Base-by-base conservation (phyloP, 129 eudicot species). In the Heracleum sosnowskyi region DNA sequence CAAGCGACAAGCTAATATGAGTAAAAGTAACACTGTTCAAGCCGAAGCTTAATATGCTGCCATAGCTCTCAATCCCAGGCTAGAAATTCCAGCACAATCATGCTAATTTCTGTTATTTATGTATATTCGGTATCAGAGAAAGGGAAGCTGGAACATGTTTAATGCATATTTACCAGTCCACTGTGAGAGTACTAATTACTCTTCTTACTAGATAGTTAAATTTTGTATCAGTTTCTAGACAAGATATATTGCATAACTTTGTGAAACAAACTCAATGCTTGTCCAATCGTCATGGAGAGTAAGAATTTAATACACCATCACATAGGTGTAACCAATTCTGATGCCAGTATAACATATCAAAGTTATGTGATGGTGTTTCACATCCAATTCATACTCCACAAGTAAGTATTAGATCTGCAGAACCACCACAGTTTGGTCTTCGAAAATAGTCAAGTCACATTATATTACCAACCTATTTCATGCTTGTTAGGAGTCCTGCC, bases 1-100 rank as follows among this genome's bases (percentile, higher is more conserved):
- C 72, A 83, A 86, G 34, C 89, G 92, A 16, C 77, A 74, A 34
- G 77, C 76, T 22, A 89, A 93, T 46, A 74, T 80, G 64, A 74
- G 82, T n/a, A 69, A 80, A 44, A 82, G 84, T 20, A 86, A 76
- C 66, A 73, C 86, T 64, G 78, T 78, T 79, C 87, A 84, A 80
- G 85, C 87, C 37, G 79, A 83, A 76, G 90, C 79, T 80, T 84
- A 26, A 86, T 60, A 80, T 22, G 60, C 33, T 41, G 11, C 36
- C 49, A 71, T 4, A 36, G 20, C 13, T 20, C 44, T 8, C 13
- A 36, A 36, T 6, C 74, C 74, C 4, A 34, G 42, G 40, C 44
- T 33, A 69, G 74, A 34, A 68, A 68, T 31, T 29, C 41, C 0
- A 22, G 39, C 41, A 28, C 7, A 5, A 44, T 35, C 74, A 16